A percentile compares a stretch with the other conserved stretches of the same genome.
These are phyloP conservation scores for Diplodia sapinea DNA, from an alignment of 2,329 filamentous ascomycete genomes.

Conservation along the genomic window DNA sequence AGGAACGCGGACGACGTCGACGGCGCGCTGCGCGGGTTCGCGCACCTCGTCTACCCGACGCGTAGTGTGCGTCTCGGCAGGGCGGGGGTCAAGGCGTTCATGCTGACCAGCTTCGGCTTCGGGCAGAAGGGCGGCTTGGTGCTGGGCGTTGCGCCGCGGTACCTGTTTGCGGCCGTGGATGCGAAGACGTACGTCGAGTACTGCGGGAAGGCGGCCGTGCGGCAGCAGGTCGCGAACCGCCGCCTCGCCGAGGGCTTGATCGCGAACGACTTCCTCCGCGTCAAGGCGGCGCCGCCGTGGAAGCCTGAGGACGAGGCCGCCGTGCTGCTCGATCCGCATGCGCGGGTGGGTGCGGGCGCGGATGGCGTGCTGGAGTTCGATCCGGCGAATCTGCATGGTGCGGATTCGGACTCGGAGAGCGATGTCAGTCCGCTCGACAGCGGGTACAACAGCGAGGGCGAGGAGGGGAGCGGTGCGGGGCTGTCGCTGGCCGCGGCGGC, in stretches of 20 bases:
- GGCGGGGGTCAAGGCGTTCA: constrained; percentile 44
- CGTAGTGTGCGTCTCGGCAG: constrained; percentile 34
- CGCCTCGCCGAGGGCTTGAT: constrained; percentile 7
- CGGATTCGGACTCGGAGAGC: not conserved
- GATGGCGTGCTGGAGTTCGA: not conserved
- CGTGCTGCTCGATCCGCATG: constrained; percentile 2
- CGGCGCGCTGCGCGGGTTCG: constrained; percentile 35
- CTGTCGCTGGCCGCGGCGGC: too few species aligned
- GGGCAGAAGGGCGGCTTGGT: constrained; percentile 53
- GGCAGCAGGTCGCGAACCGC: not conserved
- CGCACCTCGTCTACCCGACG: constrained; percentile 46
- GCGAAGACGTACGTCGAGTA: not conserved
- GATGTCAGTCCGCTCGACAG: not conserved
- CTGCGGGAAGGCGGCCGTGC: not conserved
- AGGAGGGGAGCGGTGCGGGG: too few species aligned
- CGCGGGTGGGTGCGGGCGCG: not conserved
- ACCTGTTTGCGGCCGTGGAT: constrained; percentile 33
- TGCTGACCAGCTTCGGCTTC: constrained; percentile 53
- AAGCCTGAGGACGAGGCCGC: not conserved
- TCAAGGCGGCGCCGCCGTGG: constrained; percentile 13
- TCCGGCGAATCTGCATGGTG: not conserved
- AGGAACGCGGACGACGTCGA: constrained; percentile 49
- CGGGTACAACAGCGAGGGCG: constrained; percentile 7
- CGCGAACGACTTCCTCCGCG: constrained; percentile 14
- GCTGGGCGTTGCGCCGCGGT: constrained; percentile 46